A percentile compares a stretch with the other conserved stretches of the same genome.
These are phyloP conservation scores for Mycotypha africana DNA, from an alignment of 371 early-diverging fungal species.

Conservation along the genomic window DNA sequence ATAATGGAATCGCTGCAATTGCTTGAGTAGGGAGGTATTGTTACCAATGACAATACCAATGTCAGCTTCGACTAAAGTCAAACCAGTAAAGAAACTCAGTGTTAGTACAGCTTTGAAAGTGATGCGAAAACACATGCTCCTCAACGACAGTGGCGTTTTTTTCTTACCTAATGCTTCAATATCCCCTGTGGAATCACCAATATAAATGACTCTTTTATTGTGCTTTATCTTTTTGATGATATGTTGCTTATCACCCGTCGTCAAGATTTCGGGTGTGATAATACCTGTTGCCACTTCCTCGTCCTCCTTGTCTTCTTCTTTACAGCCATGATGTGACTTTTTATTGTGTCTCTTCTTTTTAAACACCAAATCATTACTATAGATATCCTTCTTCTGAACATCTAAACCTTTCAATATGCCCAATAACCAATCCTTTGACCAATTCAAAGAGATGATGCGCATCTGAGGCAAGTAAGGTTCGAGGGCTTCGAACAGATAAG, in stretches of 20 bases:
- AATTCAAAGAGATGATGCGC: constrained; percentile 32
- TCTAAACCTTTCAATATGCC: constrained; percentile 21
- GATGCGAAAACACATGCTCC: background rate
- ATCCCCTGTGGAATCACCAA: constrained; percentile 42
- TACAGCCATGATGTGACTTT: no score
- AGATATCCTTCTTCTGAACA: no score
- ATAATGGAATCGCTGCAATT: constrained; percentile 5
- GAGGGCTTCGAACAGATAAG: constrained; percentile 13
- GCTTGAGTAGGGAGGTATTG: constrained; percentile 24
- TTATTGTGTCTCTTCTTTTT: no score
- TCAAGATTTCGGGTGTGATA: constrained; percentile 22
- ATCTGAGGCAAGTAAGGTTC: constrained; percentile 3
- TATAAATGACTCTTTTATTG: constrained; percentile 11
- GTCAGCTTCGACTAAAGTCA: constrained; percentile 42
- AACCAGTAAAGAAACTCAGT: no score
- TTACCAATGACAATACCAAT: constrained; percentile 50
- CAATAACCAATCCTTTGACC: constrained; percentile 47
- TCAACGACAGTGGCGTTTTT: background rate
- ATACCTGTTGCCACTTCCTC: constrained; percentile 20
- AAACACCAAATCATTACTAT: constrained; percentile 30
- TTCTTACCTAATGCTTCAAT: constrained; percentile 26
- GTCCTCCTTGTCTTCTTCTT: no score
- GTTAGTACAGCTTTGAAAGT: no score
- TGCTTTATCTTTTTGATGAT: constrained; percentile 8
- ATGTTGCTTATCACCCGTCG: constrained; percentile 25